A percentile compares a stretch with the other conserved stretches of the same genome.
Evolutionary conservation across 2,329 filamentous ascomycete species (phyloP).

Genomic region (Monilinia fructigena): DNA sequence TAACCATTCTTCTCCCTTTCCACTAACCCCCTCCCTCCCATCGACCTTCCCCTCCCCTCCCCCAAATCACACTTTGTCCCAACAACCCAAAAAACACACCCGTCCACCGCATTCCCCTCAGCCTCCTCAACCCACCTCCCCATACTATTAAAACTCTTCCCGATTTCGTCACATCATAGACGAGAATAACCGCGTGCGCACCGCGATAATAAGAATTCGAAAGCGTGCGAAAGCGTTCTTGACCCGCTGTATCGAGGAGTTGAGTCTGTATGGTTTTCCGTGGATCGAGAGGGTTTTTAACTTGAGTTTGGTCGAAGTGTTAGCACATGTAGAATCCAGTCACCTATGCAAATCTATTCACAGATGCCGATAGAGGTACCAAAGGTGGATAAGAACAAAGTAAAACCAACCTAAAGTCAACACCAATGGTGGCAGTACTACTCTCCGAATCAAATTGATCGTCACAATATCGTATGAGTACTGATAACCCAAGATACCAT

Average conservation of each 20-base stretch:
- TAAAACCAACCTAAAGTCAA: conserved; percentile 52
- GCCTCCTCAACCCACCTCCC: conserved; percentile 56
- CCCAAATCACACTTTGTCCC: conserved; percentile 50
- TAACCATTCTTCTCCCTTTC: conserved; percentile 46
- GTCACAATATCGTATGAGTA: conserved; percentile 55
- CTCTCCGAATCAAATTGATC: conserved; percentile 57
- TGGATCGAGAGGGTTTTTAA: conserved; percentile 54
- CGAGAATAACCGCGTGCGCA: conserved; percentile 89
- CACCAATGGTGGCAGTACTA: conserved; percentile 55
- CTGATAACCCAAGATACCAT: conserved; percentile 37
- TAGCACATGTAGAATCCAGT: not conserved
- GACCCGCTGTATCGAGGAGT: conserved; percentile 83
- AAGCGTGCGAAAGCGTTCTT: conserved; percentile 92
- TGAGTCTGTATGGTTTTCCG: conserved; percentile 52
- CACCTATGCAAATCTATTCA: not conserved
- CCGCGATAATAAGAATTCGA: conserved; percentile 94
- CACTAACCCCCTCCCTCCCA: conserved; percentile 45
- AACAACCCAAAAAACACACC: conserved; percentile 52
- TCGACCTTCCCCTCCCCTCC: conserved; percentile 32
- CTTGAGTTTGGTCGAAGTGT: conserved; percentile 37
- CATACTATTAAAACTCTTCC: conserved; percentile 53
- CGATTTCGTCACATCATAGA: conserved; percentile 84
- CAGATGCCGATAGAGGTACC: not conserved
- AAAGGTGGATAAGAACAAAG: not conserved
- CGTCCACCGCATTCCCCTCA: conserved; percentile 49